Conservation (phyloP, 1,284 basidiomycete genomes). For the Ustanciosporium gigantosporum region DNA sequence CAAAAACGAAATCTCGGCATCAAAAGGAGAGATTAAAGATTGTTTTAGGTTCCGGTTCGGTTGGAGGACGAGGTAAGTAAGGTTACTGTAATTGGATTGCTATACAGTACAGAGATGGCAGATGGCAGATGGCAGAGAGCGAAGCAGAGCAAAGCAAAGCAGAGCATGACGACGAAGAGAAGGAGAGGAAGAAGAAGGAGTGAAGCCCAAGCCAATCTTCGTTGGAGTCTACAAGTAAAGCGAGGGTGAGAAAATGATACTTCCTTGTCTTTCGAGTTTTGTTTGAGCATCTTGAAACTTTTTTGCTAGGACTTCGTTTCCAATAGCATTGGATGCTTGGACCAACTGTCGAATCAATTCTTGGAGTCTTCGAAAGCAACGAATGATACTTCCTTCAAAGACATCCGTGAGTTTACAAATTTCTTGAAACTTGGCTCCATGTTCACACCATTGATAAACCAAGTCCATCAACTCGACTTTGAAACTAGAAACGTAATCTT, state of each 20-base stretch:
- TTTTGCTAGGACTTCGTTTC: slow-evolving; percentile 80
- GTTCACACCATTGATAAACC: slow-evolving; percentile 93
- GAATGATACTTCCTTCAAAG: slow-evolving; percentile 81
- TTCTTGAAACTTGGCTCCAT: slow-evolving; percentile 92
- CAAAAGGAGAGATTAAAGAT: too few species aligned
- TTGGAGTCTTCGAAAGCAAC: slow-evolving; percentile 88
- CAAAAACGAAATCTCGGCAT: too few species aligned
- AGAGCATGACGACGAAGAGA: too few species aligned
- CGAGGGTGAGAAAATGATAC: slow-evolving; percentile 58
- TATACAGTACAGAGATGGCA: too few species aligned
- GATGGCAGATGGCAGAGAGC: too few species aligned
- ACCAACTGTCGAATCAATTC: slow-evolving; percentile 95
- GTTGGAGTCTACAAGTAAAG: slow-evolving; percentile 25
- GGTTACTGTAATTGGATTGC: too few species aligned
- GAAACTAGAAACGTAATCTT: slow-evolving; percentile 93
- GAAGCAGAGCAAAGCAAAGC: too few species aligned
- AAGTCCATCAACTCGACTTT: slow-evolving; percentile 98
- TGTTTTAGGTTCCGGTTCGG: too few species aligned
- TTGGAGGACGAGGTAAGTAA: too few species aligned
- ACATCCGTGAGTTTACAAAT: slow-evolving; percentile 97
- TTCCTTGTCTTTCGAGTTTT: slow-evolving; percentile 55
- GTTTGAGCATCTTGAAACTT: slow-evolving; percentile 53
- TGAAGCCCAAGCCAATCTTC: too few species aligned
- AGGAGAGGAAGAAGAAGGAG: too few species aligned
- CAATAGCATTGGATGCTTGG: slow-evolving; percentile 91